A percentile compares a stretch with the other conserved stretches of the same genome.
phyloP scores from a whole-genome alignment of 2,329 filamentous ascomycete species.

The Knufia petricola region DNA sequence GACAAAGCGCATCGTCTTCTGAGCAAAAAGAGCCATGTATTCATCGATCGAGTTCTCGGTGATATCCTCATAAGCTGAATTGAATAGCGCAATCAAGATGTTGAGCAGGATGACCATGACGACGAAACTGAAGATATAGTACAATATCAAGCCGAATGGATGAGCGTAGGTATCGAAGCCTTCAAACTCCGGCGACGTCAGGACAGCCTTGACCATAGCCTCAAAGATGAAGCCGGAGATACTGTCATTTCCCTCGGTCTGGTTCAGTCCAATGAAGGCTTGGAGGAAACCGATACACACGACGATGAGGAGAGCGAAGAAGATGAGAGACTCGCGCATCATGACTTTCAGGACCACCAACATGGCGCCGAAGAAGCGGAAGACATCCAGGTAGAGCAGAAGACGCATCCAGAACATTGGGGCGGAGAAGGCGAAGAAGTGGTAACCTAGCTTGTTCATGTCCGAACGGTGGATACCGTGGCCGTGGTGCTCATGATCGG shows the following conservation, averaged over 20 bases:
- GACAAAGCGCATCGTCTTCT: conserved; percentile 94
- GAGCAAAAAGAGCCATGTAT: conserved; percentile 83
- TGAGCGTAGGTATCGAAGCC: conserved; percentile 85
- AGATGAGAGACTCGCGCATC: conserved; percentile 91
- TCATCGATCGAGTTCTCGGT: conserved; percentile 89
- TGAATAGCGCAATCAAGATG: conserved; percentile 93
- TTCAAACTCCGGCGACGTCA: conserved; percentile 82
- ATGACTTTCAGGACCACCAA: conserved; percentile 90
- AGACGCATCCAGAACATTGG: conserved; percentile 96
- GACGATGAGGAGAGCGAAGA: conserved; percentile 81
- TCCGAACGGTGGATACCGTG: conserved; percentile 44
- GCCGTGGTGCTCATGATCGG: conserved; percentile 30
- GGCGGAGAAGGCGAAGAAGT: conserved; percentile 83
- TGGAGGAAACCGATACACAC: conserved; percentile 65
- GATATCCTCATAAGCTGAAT: conserved; percentile 90
- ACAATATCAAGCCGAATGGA: conserved; percentile 87
- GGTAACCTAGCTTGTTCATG: conserved; percentile 79
- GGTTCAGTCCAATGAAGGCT: conserved; percentile 83
- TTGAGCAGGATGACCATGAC: conserved; percentile 94
- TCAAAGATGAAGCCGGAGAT: conserved; percentile 37
- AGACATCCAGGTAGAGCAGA: conserved; percentile 81
- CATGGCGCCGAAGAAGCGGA: conserved; percentile 97
- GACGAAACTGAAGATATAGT: conserved; percentile 96
- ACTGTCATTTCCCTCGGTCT: conserved; percentile 60
- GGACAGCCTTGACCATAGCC: conserved; percentile 72